Percentiles rank a stretch among this genome's conserved stretches.
Conservation (phyloP, 768 basidiomycete species). For the Rhizopogon salebrosus region DNA sequence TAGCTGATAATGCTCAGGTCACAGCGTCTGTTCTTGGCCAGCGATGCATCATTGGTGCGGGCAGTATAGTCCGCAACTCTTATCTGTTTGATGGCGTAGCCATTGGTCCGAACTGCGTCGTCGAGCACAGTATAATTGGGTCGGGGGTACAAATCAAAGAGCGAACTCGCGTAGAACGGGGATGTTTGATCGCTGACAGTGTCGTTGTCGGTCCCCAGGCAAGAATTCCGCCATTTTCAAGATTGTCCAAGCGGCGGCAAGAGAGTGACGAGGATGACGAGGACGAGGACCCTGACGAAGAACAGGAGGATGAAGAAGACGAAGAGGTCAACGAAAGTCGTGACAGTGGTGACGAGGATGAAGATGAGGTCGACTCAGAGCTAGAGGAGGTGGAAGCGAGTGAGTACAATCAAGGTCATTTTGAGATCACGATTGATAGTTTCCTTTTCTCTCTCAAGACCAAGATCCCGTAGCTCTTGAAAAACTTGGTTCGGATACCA, state of each 20-base stretch:
- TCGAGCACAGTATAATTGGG: slow-evolving; percentile 80
- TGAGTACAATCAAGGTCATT: slow-evolving; percentile 29
- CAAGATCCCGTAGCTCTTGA: slow-evolving; percentile 40
- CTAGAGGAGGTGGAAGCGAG: slow-evolving; percentile 64
- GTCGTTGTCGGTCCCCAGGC: slow-evolving; percentile 77
- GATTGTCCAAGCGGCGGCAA: slow-evolving; percentile 55
- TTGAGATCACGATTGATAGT: not conserved
- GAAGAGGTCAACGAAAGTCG: slow-evolving; percentile 17
- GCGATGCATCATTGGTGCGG: slow-evolving; percentile 67
- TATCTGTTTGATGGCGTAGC: slow-evolving; percentile 80
- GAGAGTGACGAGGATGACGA: slow-evolving; percentile 18
- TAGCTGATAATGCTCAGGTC: slow-evolving; percentile 65
- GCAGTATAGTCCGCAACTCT: slow-evolving; percentile 63
- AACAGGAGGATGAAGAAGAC: slow-evolving; percentile 24
- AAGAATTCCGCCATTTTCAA: slow-evolving; percentile 59
- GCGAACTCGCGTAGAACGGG: slow-evolving; percentile 58
- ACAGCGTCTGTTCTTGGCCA: slow-evolving; percentile 74
- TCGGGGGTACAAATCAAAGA: slow-evolving; percentile 68
- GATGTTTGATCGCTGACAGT: slow-evolving; percentile 78
- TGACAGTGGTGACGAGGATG: slow-evolving; percentile 22
- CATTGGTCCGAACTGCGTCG: slow-evolving; percentile 65
- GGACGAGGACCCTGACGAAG: slow-evolving; percentile 9
- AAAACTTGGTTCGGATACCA: slow-evolving; percentile 61
- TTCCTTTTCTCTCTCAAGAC: slow-evolving; percentile 28
- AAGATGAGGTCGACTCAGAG: slow-evolving; percentile 47